Conservation (phyloP, 192 early-diverging fungal species). For the Umbelopsis ramanniana region DNA sequence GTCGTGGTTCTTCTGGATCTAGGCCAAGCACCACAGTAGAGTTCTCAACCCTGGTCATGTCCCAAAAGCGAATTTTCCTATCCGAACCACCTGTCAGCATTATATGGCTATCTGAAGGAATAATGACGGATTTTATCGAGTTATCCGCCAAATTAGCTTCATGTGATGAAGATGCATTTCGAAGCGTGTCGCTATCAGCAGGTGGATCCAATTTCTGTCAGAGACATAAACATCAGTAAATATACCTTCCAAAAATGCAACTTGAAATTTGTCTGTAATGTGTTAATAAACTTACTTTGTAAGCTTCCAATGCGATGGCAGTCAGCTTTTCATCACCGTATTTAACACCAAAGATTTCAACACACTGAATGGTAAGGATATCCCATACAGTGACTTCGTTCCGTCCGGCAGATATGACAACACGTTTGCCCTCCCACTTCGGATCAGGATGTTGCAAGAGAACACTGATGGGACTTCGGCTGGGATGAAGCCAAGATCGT, state of each 20-base stretch:
- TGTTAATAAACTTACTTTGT: constrained; percentile 42
- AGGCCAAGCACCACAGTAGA: constrained; percentile 75
- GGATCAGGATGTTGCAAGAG: constrained; percentile 55
- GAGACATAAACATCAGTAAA: constrained; percentile 33
- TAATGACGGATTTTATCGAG: constrained; percentile 65
- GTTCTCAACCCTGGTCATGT: constrained; percentile 66
- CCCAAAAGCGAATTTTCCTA: constrained; percentile 88
- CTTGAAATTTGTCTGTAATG: too few relatives aligned
- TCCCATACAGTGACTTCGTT: constrained; percentile 87
- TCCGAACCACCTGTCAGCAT: constrained; percentile 84
- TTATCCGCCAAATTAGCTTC: constrained; percentile 60
- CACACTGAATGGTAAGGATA: constrained; percentile 69
- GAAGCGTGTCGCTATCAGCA: constrained; percentile 50
- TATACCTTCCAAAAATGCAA: too few relatives aligned
- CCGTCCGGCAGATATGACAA: constrained; percentile 71
- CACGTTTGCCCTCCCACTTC: constrained; percentile 46
- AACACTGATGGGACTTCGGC: constrained; percentile 60
- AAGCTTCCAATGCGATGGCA: constrained; percentile 46
- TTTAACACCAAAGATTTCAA: constrained; percentile 72
- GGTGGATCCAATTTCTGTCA: constrained; percentile 40
- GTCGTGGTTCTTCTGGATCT: constrained; percentile 57
- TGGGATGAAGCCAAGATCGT: constrained; percentile 78
- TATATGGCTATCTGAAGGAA: constrained; percentile 55
- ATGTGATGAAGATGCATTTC: constrained; percentile 60
- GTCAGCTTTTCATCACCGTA: constrained; percentile 52